Evolutionary conservation across 257 asterid genomes (phyloP).

Genomic region (Solanum lycopersicoides): DNA sequence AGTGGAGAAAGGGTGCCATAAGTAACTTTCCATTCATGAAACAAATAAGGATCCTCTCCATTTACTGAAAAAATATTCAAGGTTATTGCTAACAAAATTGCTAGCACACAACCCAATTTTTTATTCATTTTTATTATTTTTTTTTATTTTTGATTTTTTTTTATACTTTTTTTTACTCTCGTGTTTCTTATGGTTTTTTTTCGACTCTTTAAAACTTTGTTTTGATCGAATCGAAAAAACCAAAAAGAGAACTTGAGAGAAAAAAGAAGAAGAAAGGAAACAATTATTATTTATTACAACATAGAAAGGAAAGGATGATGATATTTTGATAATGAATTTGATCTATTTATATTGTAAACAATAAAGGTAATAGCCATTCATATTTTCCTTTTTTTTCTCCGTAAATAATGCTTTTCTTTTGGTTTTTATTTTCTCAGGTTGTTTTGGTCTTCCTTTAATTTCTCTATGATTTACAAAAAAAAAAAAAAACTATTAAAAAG

Average conservation of each 20-base stretch:
- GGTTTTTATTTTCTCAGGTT: neutral
- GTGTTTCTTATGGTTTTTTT: neutral
- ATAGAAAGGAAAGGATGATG: neutral
- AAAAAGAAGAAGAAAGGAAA: neutral
- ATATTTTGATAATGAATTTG: neutral
- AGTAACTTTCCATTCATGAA: constrained; percentile 40
- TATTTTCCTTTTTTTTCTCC: neutral
- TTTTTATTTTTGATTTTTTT: too few species aligned
- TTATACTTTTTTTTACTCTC: neutral
- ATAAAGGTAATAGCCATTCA: neutral
- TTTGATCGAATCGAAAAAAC: neutral
- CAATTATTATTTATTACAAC: neutral
- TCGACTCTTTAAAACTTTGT: neutral
- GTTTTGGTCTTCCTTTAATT: neutral
- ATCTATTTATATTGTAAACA: neutral
- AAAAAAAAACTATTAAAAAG: too few species aligned
- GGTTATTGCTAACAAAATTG: neutral
- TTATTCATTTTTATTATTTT: neutral
- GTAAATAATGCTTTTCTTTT: neutral
- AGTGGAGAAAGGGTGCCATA: constrained; percentile 35
- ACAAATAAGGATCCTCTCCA: constrained; percentile 46
- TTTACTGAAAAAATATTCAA: neutral
- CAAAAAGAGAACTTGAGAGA: neutral
- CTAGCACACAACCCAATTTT: neutral
- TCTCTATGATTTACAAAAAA: neutral